phyloP scores from a whole-genome alignment of 495 filamentous ascomycete species.

The Aspergillus hancockii region DNA sequence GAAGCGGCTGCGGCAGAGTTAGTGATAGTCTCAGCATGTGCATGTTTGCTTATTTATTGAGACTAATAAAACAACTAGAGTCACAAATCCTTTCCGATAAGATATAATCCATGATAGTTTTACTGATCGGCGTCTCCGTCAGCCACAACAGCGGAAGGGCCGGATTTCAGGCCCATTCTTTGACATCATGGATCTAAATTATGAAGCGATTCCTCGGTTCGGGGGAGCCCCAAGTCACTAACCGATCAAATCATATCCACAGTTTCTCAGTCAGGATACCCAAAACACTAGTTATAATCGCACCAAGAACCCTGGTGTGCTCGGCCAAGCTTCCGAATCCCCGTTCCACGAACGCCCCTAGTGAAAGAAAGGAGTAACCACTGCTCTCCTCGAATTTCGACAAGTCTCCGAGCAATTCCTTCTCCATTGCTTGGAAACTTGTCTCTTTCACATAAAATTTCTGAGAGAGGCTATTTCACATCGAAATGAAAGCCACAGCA shows the following conservation, averaged over 20 bases:
- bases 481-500: slow-evolving; percentile 28
- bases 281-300: slow-evolving; percentile 8
- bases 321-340: slow-evolving; percentile 28
- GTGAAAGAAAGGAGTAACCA: slow-evolving; percentile 26
- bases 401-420: background rate
- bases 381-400: background rate
- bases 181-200: slow-evolving; percentile 18
- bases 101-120: background rate
- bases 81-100: background rate
- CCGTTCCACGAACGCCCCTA: slow-evolving; percentile 16
- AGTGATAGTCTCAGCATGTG: too few relatives aligned
- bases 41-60: too few relatives aligned
- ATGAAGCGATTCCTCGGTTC: slow-evolving; percentile 2
- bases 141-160: slow-evolving; percentile 13
- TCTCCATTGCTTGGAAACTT: background rate
- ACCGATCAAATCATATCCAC: slow-evolving; percentile 7
- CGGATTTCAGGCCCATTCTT: slow-evolving; percentile 11
- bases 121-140: background rate
- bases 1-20: background rate
- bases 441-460: background rate
- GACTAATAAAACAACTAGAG: too few relatives aligned
- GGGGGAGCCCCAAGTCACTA: background rate
- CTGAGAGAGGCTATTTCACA: background rate
- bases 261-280: background rate
- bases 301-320: slow-evolving; percentile 12